Conservation (phyloP, 2,329 filamentous ascomycete species). For the Aspergillus hiratsukae region DNA sequence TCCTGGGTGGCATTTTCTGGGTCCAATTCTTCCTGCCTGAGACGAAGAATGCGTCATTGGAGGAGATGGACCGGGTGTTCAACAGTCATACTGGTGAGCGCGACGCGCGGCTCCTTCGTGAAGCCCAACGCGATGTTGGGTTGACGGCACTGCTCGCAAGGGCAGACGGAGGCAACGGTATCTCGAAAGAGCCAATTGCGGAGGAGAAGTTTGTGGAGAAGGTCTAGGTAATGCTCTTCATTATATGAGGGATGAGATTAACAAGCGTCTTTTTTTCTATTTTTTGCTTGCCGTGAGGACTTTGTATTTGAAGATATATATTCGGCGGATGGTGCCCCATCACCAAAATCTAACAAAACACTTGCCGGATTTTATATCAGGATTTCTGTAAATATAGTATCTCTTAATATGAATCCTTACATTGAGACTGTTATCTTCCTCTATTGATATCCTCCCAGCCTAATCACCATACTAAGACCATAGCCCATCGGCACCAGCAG, state of each 20-base stretch:
- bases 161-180: neutral
- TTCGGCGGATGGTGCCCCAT: neutral
- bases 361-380: no score
- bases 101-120: constrained; percentile 21
- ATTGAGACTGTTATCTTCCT: no score
- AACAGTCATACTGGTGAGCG: constrained; percentile 23
- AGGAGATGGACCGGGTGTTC: constrained; percentile 48
- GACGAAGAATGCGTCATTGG: constrained; percentile 54
- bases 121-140: constrained; percentile 22
- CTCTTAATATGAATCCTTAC: no score
- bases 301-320: neutral
- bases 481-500: no score
- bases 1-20: constrained; percentile 21
- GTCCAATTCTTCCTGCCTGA: constrained; percentile 45
- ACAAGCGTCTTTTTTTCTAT: neutral
- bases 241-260: neutral
- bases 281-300: neutral
- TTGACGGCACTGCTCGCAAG: constrained; percentile 18
- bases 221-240: neutral
- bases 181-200: neutral
- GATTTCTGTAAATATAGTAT: no score
- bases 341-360: neutral
- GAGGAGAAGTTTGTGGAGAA: constrained; percentile 5
- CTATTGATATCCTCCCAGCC: no score
- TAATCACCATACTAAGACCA: no score